Evolutionary conservation across 345 rosid species (phyloP).

Genomic region (Lenwebbia sp.): DNA sequence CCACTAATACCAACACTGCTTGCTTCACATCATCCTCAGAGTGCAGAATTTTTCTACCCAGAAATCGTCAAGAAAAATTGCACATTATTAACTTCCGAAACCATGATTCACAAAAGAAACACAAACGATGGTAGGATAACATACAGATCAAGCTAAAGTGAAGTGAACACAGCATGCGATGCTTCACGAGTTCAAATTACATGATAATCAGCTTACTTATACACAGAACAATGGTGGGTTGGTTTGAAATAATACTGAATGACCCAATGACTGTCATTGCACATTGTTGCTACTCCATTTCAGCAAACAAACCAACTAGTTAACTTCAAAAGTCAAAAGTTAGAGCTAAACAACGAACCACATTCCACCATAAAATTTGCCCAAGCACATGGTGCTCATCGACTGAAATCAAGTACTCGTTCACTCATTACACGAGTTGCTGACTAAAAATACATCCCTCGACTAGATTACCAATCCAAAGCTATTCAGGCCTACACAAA

Average conservation of each 20-base stretch:
- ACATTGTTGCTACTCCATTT: background rate
- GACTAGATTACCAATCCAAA: background rate
- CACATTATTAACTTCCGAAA: too few species aligned
- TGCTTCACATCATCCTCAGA: too few species aligned
- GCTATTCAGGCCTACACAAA: background rate
- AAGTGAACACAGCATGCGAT: too few species aligned
- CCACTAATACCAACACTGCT: too few species aligned
- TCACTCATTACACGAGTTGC: background rate
- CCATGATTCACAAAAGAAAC: too few species aligned
- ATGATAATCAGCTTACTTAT: too few species aligned
- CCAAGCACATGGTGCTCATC: background rate
- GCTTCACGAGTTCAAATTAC: too few species aligned
- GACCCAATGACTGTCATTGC: background rate
- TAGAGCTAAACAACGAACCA: background rate
- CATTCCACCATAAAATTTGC: background rate
- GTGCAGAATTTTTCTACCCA: too few species aligned
- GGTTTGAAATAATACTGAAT: background rate
- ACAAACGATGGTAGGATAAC: too few species aligned
- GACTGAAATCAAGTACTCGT: background rate
- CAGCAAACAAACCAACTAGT: background rate
- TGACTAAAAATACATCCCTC: background rate
- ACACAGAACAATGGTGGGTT: background rate
- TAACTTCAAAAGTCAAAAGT: background rate
- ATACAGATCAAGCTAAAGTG: too few species aligned
- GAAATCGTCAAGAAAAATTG: too few species aligned